phyloP scores from a whole-genome alignment of 176 grass and related monocot genomes.

The Raddia distichophylla region DNA sequence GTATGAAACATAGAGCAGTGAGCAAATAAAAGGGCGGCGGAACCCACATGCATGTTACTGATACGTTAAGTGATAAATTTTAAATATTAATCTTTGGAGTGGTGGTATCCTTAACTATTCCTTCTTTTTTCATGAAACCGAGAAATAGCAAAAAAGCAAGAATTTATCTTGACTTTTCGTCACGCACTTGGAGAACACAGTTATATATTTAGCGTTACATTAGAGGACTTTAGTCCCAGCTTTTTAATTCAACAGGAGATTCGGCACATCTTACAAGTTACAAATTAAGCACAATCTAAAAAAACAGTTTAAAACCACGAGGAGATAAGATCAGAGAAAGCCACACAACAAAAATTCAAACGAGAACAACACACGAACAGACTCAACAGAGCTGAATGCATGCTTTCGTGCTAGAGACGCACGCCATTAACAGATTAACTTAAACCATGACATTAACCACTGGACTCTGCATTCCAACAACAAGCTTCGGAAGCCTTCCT shows the following conservation, averaged over 20 bases:
- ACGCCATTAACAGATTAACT: background rate
- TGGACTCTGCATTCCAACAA: background rate
- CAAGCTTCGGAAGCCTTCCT: background rate
- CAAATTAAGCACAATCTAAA: background rate
- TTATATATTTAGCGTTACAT: background rate
- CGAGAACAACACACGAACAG: background rate
- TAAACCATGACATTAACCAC: background rate
- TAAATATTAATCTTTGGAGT: too few species aligned
- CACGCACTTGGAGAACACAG: background rate
- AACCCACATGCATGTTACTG: too few species aligned
- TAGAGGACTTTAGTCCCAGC: background rate
- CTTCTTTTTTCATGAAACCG: too few species aligned
- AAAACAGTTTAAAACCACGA: background rate
- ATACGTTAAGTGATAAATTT: too few species aligned
- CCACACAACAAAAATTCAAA: background rate
- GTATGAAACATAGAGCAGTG: too few species aligned
- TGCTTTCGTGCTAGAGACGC: background rate
- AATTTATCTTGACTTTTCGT: background rate
- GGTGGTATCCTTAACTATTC: too few species aligned
- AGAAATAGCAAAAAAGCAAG: too few species aligned
- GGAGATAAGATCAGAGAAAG: background rate
- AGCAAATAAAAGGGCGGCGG: too few species aligned
- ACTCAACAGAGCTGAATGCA: too few species aligned
- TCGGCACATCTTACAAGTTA: background rate
- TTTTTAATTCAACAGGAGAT: background rate